Base-by-base conservation (phyloP, 371 early-diverging fungal species). In the Rhizopus arrhizus region DNA sequence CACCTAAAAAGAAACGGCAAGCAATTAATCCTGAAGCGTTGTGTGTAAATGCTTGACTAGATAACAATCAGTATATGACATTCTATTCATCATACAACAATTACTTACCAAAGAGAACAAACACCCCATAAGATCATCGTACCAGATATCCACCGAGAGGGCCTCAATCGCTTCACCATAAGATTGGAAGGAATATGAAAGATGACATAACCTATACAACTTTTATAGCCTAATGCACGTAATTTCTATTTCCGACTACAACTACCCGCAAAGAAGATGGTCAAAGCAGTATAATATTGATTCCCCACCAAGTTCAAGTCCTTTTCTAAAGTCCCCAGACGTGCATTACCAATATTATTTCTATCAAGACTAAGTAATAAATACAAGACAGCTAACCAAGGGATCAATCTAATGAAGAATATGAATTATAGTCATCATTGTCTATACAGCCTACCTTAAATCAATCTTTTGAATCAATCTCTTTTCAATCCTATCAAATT, bases 1-100 rank as follows among this genome's bases (percentile, higher is more conserved):
- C 64, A 47, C 91, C 91, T 16, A 91, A 69, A 50, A 83, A 80
- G 68, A 88, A 83, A 1, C 91, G 80, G 33, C 80, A 70, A 2
- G 78, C 74, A 35, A 86, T 69, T 15, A 88, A 52, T 4, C 81
- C 84, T 3, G 73, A 47, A 16, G 78, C 79, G 56, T 76, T 76
- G 4, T 69, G 70, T n/a, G 74, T 74, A 3, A 72, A 72, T 5
- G 85, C 80, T 78, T 87, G 82, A 48, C 74, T 74, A 32, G 2
- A 28, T 31, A n/a, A 58, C 43, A n/a, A 29, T 40, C 16, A 58
- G 34, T 43, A 2, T 5, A 22, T 22, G 22, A 22, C 22, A 22
- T 43, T 1, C 35, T 13, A n/a, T 40, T 34, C 8, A 38, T 22
- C 16, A 36, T 11, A 59, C n/a, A 6, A 9, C 4, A 10, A 15